Base-by-base conservation (phyloP, 2,329 filamentous ascomycete genomes). In the Boeremia lycopersici region DNA sequence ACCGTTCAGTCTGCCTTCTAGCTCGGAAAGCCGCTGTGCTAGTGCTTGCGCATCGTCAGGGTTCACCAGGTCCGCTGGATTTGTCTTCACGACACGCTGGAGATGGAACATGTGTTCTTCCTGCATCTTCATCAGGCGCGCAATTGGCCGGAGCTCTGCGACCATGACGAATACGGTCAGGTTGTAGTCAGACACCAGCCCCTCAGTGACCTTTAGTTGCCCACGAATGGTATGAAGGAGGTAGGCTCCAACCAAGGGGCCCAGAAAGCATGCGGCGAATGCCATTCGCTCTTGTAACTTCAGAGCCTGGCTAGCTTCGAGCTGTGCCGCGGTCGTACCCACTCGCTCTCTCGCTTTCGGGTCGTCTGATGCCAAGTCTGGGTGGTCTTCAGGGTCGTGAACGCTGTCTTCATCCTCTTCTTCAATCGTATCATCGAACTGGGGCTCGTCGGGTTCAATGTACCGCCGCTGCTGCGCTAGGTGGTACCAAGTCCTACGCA, bases 131-230 rank as follows among this genome's bases (percentile, higher is more conserved):
- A 96, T 85, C 25, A 96, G 77, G 69, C 97, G 93, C 1, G 90
- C 86, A 43, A 92, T 78, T 0, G 93, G 93, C 3, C 90, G 87
- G 26, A 97, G 80, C 75, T 98, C 93, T 3, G 93, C 90, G 1
- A 89, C 90, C 15, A 96, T 82, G 2, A 96, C 80, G 74, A 97
- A 98, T 47, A 98, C 90, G 11, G 89, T 92, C 49, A 98, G 81
- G 73, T 97, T 97, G 77, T 93, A 96, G 74, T 96, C 90, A 4
- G 91, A 96, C 6, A 98, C 88, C 10, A 98, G 80, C 1, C 90
- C 90, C 72, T 96, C 92, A 0, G 91, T 92, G 0, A 90, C 90
- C 23, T 89, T 93, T 15, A 98, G 84, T 65, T 93, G 91, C 8
- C 83, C 84, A 45, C 93, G 86, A 54, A 97, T 89, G 17, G 85